Percentiles rank a stretch among this genome's conserved stretches.
phyloP scores from a whole-genome alignment of 2,329 filamentous ascomycete genomes.

The Cladosporium sp. region DNA sequence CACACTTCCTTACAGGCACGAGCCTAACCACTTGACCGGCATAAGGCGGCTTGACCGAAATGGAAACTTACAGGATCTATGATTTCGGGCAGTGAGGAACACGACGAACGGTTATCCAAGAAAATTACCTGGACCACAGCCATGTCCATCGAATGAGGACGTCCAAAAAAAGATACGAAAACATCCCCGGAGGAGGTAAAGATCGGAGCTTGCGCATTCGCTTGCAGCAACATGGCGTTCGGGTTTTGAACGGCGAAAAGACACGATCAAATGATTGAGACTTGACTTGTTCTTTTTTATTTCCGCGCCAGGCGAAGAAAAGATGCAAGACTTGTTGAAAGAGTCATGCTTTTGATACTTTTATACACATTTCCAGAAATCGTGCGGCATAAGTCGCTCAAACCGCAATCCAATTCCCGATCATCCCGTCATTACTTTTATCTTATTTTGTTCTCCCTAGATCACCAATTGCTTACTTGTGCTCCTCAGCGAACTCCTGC shows the following conservation, averaged over 20 bases:
- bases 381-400: background rate
- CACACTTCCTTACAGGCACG: background rate
- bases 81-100: background rate
- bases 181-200: background rate
- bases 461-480: background rate
- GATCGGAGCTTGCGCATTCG: background rate
- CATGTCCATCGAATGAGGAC: background rate
- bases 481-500: slow-evolving; percentile 54
- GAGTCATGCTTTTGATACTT: background rate
- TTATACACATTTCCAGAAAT: background rate
- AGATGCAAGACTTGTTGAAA: background rate
- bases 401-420: background rate
- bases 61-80: background rate
- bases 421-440: background rate
- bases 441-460: background rate
- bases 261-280: background rate
- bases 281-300: background rate
- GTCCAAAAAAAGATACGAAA: background rate
- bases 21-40: background rate
- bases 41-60: background rate
- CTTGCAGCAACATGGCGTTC: background rate
- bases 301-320: background rate
- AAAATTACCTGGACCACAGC: background rate
- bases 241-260: background rate
- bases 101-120: background rate